These are phyloP conservation scores for Rhizopogon sp. DNA, from an alignment of 768 basidiomycete species.

Conservation along the genomic window DNA sequence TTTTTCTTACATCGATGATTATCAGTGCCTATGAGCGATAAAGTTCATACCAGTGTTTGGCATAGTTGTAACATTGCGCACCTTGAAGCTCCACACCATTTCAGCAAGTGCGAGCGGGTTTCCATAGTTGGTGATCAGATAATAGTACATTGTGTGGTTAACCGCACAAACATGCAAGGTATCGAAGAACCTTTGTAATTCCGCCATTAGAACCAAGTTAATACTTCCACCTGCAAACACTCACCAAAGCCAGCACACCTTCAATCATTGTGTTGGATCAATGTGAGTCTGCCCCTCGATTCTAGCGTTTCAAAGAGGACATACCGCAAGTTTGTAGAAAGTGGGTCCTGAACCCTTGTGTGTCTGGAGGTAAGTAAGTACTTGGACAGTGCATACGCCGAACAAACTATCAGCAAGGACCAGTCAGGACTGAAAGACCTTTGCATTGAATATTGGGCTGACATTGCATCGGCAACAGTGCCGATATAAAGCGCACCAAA, in stretches of 20 bases:
- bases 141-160: constrained; percentile 53
- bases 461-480: constrained; percentile 50
- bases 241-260: constrained; percentile 28
- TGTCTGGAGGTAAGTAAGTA: constrained; percentile 43
- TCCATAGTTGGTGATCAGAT: constrained; percentile 51
- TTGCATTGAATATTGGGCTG: constrained; percentile 13
- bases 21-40: background rate
- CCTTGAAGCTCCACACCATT: constrained; percentile 44
- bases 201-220: background rate
- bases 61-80: background rate
- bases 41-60: background rate
- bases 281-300: background rate
- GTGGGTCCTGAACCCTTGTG: constrained; percentile 26
- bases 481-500: constrained; percentile 54
- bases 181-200: constrained; percentile 39
- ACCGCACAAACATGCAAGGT: constrained; percentile 51
- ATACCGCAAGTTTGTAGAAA: constrained; percentile 34
- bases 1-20: background rate
- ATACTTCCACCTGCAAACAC: constrained; percentile 13
- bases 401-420: constrained; percentile 38
- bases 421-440: background rate
- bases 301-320: constrained; percentile 4
- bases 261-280: constrained; percentile 22
- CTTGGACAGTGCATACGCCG: constrained; percentile 53
- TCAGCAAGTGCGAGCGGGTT: constrained; percentile 37